phyloP scores from a whole-genome alignment of 2,329 filamentous ascomycete species.

The Fusarium devonianum region DNA sequence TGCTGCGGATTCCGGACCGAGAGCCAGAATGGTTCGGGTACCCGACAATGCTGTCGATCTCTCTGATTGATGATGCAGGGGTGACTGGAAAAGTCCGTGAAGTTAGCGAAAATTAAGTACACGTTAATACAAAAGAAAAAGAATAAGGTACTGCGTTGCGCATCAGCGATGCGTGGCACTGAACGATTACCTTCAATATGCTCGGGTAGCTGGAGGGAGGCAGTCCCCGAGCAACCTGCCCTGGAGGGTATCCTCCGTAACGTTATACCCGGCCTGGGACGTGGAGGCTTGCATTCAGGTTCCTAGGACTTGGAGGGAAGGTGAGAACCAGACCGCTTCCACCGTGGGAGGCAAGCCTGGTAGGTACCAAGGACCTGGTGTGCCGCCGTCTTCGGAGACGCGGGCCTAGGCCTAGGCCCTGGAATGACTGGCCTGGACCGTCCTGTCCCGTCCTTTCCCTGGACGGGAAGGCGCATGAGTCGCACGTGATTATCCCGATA shows the following conservation, averaged over 20 bases:
- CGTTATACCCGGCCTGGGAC: no score
- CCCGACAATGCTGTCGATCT: constrained; percentile 22
- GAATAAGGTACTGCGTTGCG: no score
- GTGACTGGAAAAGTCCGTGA: no score
- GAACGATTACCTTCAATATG: no score
- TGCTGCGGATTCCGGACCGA: constrained; percentile 5
- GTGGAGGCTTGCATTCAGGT: no score
- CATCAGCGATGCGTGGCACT: no score
- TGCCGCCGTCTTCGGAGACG: constrained; percentile 13
- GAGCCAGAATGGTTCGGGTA: constrained; percentile 12
- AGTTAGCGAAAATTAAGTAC: no score
- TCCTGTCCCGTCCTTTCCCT: constrained; percentile 4
- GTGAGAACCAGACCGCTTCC: no score
- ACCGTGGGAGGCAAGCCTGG: neutral
- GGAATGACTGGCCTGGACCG: constrained; percentile 13
- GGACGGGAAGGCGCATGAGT: constrained; percentile 1
- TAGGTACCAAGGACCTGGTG: constrained; percentile 21
- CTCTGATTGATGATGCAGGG: constrained; percentile 8
- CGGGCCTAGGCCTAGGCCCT: constrained; percentile 11
- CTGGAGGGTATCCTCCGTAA: no score
- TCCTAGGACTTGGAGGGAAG: constrained; percentile 7
- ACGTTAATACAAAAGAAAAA: no score
- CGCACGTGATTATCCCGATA: constrained; percentile 5
- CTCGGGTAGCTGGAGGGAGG: no score
- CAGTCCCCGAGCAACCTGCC: no score